Conservation (phyloP, 805 yeast genomes). For the Candida bentonensis region DNA sequence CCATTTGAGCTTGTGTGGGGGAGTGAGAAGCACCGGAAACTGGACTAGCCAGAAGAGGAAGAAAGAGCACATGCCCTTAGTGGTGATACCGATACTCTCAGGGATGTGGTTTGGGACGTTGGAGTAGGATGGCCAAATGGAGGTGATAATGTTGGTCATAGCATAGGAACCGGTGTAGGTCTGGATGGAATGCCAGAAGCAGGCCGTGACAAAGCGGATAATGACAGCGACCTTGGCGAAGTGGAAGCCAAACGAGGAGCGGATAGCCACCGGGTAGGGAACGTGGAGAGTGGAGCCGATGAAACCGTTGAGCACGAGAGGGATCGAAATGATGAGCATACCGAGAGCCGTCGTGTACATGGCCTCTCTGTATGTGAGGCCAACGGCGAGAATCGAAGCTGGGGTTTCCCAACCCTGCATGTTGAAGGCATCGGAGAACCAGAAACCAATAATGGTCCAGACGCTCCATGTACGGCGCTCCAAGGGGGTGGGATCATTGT, state of each 20-base stretch:
- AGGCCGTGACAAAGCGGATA: conserved; percentile 75
- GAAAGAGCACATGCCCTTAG: conserved; percentile 9
- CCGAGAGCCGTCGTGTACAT: conserved; percentile 86
- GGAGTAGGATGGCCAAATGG: conserved; percentile 42
- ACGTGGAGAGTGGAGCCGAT: conserved; percentile 68
- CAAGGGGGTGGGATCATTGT: conserved; percentile 8
- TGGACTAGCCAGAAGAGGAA: conserved; percentile 10
- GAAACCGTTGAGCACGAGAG: conserved; percentile 53
- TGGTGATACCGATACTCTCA: conserved; percentile 26
- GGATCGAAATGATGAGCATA: conserved; percentile 49
- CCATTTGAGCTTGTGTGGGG: conserved; percentile 12
- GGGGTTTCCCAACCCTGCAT: conserved; percentile 83
- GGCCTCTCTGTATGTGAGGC: conserved; percentile 82
- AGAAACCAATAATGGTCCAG: conserved; percentile 61
- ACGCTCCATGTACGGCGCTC: conserved; percentile 59
- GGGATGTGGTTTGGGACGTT: conserved; percentile 33
- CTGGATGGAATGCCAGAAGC: conserved; percentile 78
- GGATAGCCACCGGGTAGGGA: conserved; percentile 67
- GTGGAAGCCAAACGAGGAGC: conserved; percentile 72
- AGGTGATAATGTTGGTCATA: conserved; percentile 54
- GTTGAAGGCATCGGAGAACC: conserved; percentile 81
- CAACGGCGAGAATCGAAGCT: conserved; percentile 63
- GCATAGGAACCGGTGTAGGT: conserved; percentile 72
- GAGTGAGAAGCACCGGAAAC: conserved; percentile 9
- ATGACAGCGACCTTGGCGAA: conserved; percentile 75